Evolutionary conservation across 2,329 filamentous ascomycete species (phyloP).

Genomic region (Mariannaea elegans): DNA sequence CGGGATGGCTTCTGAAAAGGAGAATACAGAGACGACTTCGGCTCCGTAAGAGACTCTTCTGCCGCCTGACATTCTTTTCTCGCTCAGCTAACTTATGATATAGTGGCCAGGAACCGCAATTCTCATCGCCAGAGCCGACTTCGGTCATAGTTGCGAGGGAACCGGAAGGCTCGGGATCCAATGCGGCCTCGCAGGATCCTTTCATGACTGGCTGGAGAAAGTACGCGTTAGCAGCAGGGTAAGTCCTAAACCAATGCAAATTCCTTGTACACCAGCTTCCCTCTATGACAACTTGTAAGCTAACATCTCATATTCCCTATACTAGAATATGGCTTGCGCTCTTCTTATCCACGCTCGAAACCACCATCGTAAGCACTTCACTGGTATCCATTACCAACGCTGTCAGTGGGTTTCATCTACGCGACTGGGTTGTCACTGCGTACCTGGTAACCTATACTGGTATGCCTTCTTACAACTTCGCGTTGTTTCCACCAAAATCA

Average conservation of each 20-base stretch:
- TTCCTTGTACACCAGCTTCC: too few relatives aligned
- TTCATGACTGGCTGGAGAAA: constrained; percentile 9
- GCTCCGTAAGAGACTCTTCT: not conserved
- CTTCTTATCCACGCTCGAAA: constrained; percentile 56
- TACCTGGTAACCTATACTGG: constrained; percentile 61
- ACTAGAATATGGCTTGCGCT: constrained; percentile 9
- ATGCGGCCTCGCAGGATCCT: not conserved
- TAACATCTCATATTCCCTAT: not conserved
- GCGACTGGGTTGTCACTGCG: constrained; percentile 57
- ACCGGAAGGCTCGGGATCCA: too few relatives aligned
- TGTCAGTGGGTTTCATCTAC: constrained; percentile 47
- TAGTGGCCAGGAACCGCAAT: not conserved
- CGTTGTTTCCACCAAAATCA: accelerated
- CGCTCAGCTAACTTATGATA: not conserved
- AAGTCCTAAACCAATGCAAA: too few relatives aligned
- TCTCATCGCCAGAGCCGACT: not conserved
- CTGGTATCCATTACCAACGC: constrained; percentile 55
- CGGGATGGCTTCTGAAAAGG: not conserved
- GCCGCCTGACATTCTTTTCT: too few relatives aligned
- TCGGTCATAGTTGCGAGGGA: too few relatives aligned
- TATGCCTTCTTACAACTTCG: constrained; percentile 13
- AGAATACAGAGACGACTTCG: not conserved
- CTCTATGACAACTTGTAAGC: too few relatives aligned
- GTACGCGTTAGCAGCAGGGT: constrained; percentile 8
- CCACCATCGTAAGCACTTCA: constrained; percentile 61